Evolutionary conservation across 805 yeast genomes (phyloP).

Genomic region (Kazachstania bromeliacearum): DNA sequence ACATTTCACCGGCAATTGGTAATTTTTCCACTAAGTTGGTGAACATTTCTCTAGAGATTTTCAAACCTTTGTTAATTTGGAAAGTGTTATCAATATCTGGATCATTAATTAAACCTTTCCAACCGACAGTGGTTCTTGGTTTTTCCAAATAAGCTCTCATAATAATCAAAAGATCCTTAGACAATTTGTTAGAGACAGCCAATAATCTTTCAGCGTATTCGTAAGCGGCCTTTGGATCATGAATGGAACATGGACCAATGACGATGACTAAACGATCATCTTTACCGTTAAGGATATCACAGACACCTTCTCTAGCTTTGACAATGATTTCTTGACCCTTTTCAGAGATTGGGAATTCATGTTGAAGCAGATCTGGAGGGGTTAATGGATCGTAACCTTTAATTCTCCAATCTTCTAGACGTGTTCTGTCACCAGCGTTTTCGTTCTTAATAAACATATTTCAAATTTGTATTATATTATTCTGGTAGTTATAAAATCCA

Average conservation of each 20-base stretch:
- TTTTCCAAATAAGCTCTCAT: slow-evolving; percentile 98
- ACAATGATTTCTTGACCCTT: slow-evolving; percentile 54
- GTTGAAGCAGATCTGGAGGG: slow-evolving; percentile 89
- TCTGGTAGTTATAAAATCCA: background rate
- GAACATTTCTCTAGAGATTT: slow-evolving; percentile 81
- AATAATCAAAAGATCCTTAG: slow-evolving; percentile 70
- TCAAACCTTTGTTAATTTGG: slow-evolving; percentile 89
- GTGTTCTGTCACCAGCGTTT: slow-evolving; percentile 71
- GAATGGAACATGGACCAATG: slow-evolving; percentile 96
- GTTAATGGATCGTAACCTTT: slow-evolving; percentile 89
- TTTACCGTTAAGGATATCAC: slow-evolving; percentile 62
- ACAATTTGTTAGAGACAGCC: slow-evolving; percentile 48
- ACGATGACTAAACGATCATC: slow-evolving; percentile 85
- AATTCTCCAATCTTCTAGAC: slow-evolving; percentile 70
- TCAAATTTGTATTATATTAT: background rate
- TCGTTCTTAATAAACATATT: slow-evolving; percentile 81
- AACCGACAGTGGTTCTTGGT: slow-evolving; percentile 97
- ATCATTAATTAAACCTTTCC: slow-evolving; percentile 97
- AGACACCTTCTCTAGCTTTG: slow-evolving; percentile 67
- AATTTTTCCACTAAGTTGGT: slow-evolving; percentile 70
- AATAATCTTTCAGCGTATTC: slow-evolving; percentile 71
- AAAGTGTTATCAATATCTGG: slow-evolving; percentile 91
- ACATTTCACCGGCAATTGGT: slow-evolving; percentile 96
- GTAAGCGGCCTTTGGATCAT: slow-evolving; percentile 85
- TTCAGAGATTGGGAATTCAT: slow-evolving; percentile 64